Base-by-base conservation (phyloP, 2,329 filamentous ascomycete species). In the Canariomyces notabilis region DNA sequence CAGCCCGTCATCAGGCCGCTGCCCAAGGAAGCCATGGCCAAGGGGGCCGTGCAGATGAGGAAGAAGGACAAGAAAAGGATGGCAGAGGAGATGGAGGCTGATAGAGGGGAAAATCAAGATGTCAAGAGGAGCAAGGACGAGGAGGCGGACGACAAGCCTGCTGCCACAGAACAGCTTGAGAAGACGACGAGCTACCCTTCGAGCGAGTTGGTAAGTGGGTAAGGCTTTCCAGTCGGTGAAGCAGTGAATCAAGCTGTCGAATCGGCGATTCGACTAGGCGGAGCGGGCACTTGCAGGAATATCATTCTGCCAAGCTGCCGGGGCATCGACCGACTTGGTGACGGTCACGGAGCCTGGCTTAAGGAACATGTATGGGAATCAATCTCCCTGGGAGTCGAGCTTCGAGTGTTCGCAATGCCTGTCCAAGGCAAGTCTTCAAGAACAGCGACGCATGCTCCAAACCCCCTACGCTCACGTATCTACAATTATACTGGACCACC, bases 1-100 rank as follows among this genome's bases (percentile, higher is more conserved):
- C 90, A 97, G 69, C 85, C 91, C 4, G 87, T 95, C 59, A 78
- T 96, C 6, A 73, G 90, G 46, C 90, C 89, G 33, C 64, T 96
- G 59, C 93, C 93, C 0, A 86, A 85, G 56, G 91, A 97, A 69
- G 93, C 93, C 2, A 60, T 93, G 54, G 83, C 84, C 52, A 89
- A 88, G 63, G 90, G 90, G 0, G 83, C 86, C 2, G 75, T 95
- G 64, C 78, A 75, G 47, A 63, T 83, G 51, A 87, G 89, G 63
- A 72, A 67, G 59, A 71, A 68, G 59, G 72, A 62, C 54, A 64
- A 64, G 49, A 62, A 63, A 42, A 49, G 47, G 53, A 37, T 52
- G 44, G 52, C 52, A 22, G 49, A 45, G 15, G 54, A 50, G 47
- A 44, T 51, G 48, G 46, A 48, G 22, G 32, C 14, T 21, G 46